Evolutionary conservation across 164 flowering plant genomes (phyloP).

Genomic region (Dillenia turbinata): DNA sequence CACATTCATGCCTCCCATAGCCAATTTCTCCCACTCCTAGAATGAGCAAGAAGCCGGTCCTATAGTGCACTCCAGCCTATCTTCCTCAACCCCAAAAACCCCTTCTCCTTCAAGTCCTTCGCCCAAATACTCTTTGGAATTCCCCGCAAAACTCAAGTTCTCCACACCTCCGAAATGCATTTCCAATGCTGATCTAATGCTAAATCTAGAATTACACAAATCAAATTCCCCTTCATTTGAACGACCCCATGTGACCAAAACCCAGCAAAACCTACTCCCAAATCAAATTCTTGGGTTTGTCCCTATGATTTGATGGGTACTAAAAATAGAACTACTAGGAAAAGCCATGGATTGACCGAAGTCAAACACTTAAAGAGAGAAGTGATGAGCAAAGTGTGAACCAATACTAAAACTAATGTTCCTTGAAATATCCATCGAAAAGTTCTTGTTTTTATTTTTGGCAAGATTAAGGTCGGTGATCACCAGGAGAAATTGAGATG

Average conservation of each 20-base stretch:
- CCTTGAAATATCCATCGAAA: no score
- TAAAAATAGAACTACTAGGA: conserved; percentile 15
- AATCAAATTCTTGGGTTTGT: conserved; percentile 9
- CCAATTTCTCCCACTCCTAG: conserved; percentile 61
- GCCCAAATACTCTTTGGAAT: conserved; percentile 24
- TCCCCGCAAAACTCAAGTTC: conserved; percentile 2
- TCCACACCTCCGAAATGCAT: conserved; percentile 17
- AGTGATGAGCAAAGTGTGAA: no score
- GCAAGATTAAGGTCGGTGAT: no score
- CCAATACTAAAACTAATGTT: no score
- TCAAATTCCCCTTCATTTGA: conserved; percentile 8
- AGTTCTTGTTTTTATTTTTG: no score
- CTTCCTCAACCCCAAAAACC: conserved; percentile 79
- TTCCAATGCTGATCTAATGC: conserved; percentile 21
- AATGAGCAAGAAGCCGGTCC: conserved; percentile 66
- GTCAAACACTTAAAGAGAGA: no score
- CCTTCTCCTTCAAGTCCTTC: conserved; percentile 62
- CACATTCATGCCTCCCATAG: conserved; percentile 74
- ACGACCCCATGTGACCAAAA: conserved; percentile 3
- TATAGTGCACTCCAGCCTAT: conserved; percentile 84
- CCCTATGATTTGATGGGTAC: conserved; percentile 9
- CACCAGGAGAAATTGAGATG: no score
- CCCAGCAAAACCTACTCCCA: conserved; percentile 16
- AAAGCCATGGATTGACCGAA: conserved; percentile 25
- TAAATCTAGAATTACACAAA: neutral